A percentile compares a stretch with the other conserved stretches of the same genome.
Evolutionary conservation across 306 rosid genomes (phyloP).

Genomic region (Cucumis hystrix): DNA sequence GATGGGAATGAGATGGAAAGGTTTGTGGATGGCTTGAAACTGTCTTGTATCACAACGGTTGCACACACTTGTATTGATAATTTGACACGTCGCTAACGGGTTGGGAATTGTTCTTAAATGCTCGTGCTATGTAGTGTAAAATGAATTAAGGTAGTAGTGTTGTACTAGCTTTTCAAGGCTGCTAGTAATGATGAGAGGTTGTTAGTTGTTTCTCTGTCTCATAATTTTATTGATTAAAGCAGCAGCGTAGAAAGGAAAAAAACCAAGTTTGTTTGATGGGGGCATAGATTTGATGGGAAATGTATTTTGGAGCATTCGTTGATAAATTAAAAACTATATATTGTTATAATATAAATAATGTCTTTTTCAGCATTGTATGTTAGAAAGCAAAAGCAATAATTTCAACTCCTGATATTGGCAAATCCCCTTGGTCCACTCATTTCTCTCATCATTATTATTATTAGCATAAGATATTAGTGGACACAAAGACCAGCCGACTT

Average conservation of each 20-base stretch:
- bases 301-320: not conserved
- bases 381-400: not conserved
- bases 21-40: not conserved
- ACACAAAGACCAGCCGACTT: not conserved
- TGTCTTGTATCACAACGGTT: too few species aligned
- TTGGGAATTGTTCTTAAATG: too few species aligned
- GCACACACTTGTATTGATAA: too few species aligned
- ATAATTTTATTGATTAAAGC: not conserved
- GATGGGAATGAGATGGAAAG: not conserved
- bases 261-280: not conserved
- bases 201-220: not conserved
- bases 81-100: too few species aligned
- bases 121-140: too few species aligned
- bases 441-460: not conserved
- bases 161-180: not conserved
- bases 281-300: not conserved
- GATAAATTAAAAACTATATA: not conserved
- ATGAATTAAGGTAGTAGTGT: too few species aligned
- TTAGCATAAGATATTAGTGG: not conserved
- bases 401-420: not conserved
- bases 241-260: not conserved
- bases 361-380: not conserved
- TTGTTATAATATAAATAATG: not conserved
- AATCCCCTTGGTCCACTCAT: not conserved
- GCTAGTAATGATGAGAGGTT: not conserved